A percentile compares a stretch with the other conserved stretches of the same genome.
Conservation (phyloP, 169 alveolate species). For the Babesia bigemina region DNA sequence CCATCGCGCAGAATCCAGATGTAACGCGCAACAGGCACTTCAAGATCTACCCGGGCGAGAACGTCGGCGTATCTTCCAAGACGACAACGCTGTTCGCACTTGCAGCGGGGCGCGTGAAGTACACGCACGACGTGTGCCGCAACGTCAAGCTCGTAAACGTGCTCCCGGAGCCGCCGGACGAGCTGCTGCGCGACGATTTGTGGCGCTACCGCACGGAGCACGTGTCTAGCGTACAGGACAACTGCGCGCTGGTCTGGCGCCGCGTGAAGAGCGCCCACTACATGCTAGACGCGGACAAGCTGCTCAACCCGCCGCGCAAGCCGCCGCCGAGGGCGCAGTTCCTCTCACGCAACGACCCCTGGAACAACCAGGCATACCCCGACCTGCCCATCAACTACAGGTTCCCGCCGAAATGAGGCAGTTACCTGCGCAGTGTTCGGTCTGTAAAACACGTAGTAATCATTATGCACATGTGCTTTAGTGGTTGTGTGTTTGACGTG, state of each 20-base stretch:
- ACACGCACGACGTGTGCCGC: slow-evolving; percentile 81
- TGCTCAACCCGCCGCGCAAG: slow-evolving; percentile 74
- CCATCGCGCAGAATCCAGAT: slow-evolving; percentile 77
- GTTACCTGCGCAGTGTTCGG: not conserved
- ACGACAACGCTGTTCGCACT: slow-evolving; percentile 75
- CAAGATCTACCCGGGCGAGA: slow-evolving; percentile 83
- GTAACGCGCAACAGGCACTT: slow-evolving; percentile 76
- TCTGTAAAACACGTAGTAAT: not conserved
- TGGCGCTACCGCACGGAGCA: slow-evolving; percentile 90
- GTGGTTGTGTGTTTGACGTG: too few species aligned
- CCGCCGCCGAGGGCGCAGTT: slow-evolving; percentile 82
- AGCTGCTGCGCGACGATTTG: slow-evolving; percentile 79
- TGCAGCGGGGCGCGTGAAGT: slow-evolving; percentile 83
- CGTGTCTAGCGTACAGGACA: slow-evolving; percentile 83
- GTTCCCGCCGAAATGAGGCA: slow-evolving; percentile 36
- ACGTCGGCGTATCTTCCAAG: slow-evolving; percentile 74
- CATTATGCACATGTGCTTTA: too few species aligned
- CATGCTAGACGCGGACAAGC: slow-evolving; percentile 19
- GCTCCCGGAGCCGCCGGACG: slow-evolving; percentile 84
- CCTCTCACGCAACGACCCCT: slow-evolving; percentile 71
- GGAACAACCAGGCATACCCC: slow-evolving; percentile 82
- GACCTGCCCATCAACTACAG: slow-evolving; percentile 57
- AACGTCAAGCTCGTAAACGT: slow-evolving; percentile 81
- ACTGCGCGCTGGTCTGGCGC: slow-evolving; percentile 73
- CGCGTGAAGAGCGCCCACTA: slow-evolving; percentile 70